Percentiles rank a stretch among this genome's conserved stretches.
phyloP scores from a whole-genome alignment of 2,329 filamentous ascomycete genomes.

The Scedosporium apiospermum region DNA sequence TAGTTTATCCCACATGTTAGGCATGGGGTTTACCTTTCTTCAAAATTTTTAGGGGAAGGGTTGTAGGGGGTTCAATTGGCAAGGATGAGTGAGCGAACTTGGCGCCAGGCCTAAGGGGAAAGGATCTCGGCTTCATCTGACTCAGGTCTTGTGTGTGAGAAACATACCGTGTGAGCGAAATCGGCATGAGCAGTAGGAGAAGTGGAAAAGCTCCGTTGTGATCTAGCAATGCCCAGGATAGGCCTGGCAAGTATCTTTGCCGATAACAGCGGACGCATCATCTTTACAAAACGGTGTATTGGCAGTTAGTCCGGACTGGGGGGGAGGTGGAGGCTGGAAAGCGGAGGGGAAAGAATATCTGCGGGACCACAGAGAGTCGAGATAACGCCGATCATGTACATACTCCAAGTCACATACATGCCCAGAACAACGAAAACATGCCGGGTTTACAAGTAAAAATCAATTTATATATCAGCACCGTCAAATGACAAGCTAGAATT shows the following conservation, averaged over 20 bases:
- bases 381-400: no score
- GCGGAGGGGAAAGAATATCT: background rate
- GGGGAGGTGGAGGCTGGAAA: background rate
- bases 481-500: background rate
- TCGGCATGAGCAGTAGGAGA: slow-evolving; percentile 19
- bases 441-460: no score
- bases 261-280: background rate
- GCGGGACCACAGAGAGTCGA: background rate
- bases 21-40: background rate
- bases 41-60: background rate
- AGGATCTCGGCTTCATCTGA: no score
- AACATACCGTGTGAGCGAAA: slow-evolving; percentile 36
- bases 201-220: slow-evolving; percentile 15
- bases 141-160: no score
- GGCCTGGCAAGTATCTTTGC: background rate
- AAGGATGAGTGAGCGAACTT: background rate
- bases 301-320: background rate
- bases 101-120: background rate
- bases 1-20: slow-evolving; percentile 14
- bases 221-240: background rate
- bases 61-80: background rate
- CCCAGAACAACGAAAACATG: no score
- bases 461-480: no score
- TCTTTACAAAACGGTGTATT: background rate
- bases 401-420: no score